These are phyloP conservation scores for Corylus americana DNA, from an alignment of 306 rosid genomes.

Conservation along the genomic window DNA sequence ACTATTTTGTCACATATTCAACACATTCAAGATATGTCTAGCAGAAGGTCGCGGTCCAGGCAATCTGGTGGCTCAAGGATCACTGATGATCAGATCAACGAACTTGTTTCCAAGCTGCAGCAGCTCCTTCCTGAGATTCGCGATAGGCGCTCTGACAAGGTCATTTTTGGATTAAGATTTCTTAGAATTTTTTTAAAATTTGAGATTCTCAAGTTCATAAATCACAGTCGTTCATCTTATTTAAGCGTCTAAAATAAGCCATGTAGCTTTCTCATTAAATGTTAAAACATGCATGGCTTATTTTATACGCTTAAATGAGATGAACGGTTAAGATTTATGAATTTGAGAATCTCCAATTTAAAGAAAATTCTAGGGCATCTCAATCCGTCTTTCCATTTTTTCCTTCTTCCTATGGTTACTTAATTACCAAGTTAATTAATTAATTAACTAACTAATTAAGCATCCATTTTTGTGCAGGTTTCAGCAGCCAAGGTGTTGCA, in stretches of 20 bases:
- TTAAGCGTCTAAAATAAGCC: too few species aligned
- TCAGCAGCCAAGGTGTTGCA: constrained; percentile 76
- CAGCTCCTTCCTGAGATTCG: constrained; percentile 98
- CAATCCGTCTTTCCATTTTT: too few species aligned
- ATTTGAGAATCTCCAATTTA: too few species aligned
- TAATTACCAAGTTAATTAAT: too few species aligned
- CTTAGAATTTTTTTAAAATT: too few species aligned
- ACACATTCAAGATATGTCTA: constrained; percentile 52
- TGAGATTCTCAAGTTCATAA: too few species aligned
- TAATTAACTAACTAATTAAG: background rate
- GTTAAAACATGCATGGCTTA: too few species aligned
- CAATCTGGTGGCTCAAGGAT: constrained; percentile 77
- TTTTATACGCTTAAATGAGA: too few species aligned
- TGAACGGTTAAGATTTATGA: too few species aligned
- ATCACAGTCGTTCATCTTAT: too few species aligned
- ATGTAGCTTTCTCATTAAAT: too few species aligned
- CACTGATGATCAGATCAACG: constrained; percentile 93
- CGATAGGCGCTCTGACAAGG: constrained; percentile 78
- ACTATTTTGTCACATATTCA: background rate
- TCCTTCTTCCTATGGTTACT: background rate
- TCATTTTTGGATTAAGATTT: constrained; percentile 4
- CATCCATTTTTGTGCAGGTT: constrained; percentile 40
- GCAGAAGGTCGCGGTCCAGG: constrained; percentile 70
- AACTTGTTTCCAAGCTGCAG: constrained; percentile 89
- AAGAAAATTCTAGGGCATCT: too few species aligned